These are phyloP conservation scores for Auriscalpium orientale DNA, from an alignment of 768 basidiomycete species.

Conservation along the genomic window DNA sequence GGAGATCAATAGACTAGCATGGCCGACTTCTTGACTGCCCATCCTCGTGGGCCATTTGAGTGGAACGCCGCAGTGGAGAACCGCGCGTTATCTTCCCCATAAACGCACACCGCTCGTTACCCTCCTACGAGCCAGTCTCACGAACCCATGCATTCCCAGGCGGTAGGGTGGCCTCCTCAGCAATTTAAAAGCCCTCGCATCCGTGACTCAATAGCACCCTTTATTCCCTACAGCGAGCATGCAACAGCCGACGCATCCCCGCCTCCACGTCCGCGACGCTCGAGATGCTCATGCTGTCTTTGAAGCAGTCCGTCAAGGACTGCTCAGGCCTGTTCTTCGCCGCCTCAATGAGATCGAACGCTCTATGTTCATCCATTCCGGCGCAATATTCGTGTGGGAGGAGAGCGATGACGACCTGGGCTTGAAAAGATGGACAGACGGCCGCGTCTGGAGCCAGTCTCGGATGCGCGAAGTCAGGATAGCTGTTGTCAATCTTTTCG, in stretches of 20 bases:
- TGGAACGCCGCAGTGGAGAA: conserved; percentile 11
- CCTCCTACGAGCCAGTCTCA: conserved; percentile 13
- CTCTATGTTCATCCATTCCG: conserved; percentile 45
- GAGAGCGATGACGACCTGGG: conserved; percentile 61
- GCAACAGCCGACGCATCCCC: conserved; percentile 58
- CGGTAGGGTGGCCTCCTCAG: conserved; percentile 3
- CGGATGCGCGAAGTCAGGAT: conserved; percentile 50
- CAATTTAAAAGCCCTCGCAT: background rate
- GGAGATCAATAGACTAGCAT: conserved; percentile 14
- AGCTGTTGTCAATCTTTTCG: background rate
- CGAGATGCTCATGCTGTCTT: conserved; percentile 60
- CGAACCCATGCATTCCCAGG: conserved; percentile 16
- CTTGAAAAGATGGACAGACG: conserved; percentile 65
- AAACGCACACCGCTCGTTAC: conserved; percentile 9
- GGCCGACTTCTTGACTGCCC: conserved; percentile 8
- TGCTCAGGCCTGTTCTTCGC: conserved; percentile 41
- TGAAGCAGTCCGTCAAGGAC: conserved; percentile 53
- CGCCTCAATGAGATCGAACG: conserved; percentile 59
- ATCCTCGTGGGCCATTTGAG: conserved; percentile 5
- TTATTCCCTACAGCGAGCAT: conserved; percentile 33
- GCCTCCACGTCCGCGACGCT: conserved; percentile 58
- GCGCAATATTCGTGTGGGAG: conserved; percentile 64
- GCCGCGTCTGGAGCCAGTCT: conserved; percentile 61
- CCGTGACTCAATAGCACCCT: conserved; percentile 18
- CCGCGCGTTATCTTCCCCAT: conserved; percentile 12